Conservation (phyloP, 2,329 filamentous ascomycete species). For the Epichloe sp. region DNA sequence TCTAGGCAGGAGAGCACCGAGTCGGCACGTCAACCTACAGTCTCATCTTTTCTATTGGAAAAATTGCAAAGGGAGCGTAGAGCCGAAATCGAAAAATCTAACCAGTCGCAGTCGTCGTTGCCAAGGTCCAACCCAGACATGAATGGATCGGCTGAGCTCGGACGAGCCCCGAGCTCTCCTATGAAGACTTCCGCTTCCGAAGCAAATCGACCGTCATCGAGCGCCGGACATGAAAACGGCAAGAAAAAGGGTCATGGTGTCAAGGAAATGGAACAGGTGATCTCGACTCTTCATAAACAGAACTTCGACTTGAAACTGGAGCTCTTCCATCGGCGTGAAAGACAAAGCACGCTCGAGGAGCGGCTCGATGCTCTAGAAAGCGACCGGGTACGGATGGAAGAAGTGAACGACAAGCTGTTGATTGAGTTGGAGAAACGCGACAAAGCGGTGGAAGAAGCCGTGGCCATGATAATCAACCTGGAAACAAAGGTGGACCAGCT, state of each 20-base stretch:
- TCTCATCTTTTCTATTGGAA: constrained; percentile 42
- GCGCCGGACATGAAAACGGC: constrained; percentile 23
- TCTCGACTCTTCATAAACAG: constrained; percentile 59
- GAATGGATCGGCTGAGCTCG: constrained; percentile 25
- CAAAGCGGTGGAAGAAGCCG: constrained; percentile 57
- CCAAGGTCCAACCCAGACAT: constrained; percentile 25
- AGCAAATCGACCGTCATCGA: constrained; percentile 29
- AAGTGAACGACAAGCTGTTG: constrained; percentile 45
- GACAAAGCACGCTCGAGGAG: constrained; percentile 45
- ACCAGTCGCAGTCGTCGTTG: constrained; percentile 17
- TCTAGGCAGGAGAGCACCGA: constrained; percentile 30
- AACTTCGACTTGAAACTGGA: constrained; percentile 69
- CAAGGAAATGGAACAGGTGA: constrained; percentile 55
- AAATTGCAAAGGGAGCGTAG: constrained; percentile 38
- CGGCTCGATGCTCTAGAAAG: constrained; percentile 40
- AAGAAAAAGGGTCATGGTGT: constrained; percentile 45
- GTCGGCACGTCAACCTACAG: constrained; percentile 23
- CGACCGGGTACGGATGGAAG: constrained; percentile 39
- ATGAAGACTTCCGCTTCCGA: constrained; percentile 21
- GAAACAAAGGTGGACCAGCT: constrained; percentile 46
- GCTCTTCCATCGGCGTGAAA: constrained; percentile 54
- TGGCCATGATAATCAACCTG: constrained; percentile 52
- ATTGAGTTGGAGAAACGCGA: constrained; percentile 54
- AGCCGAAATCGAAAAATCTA: constrained; percentile 31
- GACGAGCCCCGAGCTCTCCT: constrained; percentile 27